Conservation (phyloP, 2,329 filamentous ascomycete genomes). For the Verticillium albo-atrum region DNA sequence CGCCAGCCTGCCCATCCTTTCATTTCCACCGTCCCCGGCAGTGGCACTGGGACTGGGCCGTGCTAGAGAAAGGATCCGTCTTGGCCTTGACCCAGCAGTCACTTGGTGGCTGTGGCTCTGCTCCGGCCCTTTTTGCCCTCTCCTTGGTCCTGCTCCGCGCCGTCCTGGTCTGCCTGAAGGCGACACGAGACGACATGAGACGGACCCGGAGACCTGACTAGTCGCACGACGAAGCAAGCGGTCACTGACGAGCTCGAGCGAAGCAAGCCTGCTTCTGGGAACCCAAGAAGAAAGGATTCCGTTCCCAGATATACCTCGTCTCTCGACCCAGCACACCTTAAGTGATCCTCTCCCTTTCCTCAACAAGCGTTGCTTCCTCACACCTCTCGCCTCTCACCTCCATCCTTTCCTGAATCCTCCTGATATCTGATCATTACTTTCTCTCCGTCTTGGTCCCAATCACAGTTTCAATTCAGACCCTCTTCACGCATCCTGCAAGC, state of each 20-base stretch:
- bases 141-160: background rate
- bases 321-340: background rate
- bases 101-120: background rate
- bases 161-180: background rate
- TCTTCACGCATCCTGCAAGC: too few species aligned
- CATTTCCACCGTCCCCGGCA: conserved; percentile 1
- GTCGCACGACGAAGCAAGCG: background rate
- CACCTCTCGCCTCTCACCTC: background rate
- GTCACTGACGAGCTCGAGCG: background rate
- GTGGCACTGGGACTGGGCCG: background rate
- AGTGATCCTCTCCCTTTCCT: background rate
- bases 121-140: background rate
- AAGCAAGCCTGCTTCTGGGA: background rate
- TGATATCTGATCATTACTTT: background rate
- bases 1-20: background rate
- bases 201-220: background rate
- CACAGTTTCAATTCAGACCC: too few species aligned
- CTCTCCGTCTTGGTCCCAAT: too few species aligned
- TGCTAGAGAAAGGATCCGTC: background rate
- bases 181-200: background rate
- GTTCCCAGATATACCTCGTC: background rate
- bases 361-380: background rate
- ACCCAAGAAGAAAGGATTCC: background rate
- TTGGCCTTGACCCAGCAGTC: background rate
- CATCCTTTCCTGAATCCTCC: background rate